Evolutionary conservation across 129 eudicot genomes (phyloP).

Genomic region (Artemisia argyi): DNA sequence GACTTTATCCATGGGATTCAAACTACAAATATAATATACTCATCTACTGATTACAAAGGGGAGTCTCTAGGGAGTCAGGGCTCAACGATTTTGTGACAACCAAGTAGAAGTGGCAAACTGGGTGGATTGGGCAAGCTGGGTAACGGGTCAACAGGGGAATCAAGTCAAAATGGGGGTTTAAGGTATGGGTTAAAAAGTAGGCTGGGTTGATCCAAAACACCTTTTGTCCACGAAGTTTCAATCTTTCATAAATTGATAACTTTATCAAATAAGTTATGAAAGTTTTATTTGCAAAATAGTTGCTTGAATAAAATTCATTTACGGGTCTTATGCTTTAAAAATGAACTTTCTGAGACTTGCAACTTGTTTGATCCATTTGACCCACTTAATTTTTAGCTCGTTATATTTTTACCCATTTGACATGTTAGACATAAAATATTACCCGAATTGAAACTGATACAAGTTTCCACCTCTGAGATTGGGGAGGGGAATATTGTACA

Average conservation of each 20-base stretch:
- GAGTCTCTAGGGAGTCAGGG: no score
- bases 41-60: no score
- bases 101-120: background rate
- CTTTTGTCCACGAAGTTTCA: no score
- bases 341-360: background rate
- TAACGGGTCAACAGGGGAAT: background rate
- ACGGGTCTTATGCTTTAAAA: background rate
- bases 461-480: background rate
- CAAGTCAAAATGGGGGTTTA: background rate
- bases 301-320: no score
- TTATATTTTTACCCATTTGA: background rate
- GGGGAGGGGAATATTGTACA: background rate
- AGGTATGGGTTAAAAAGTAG: no score
- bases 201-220: no score
- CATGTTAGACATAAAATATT: no score
- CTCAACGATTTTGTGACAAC: no score
- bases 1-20: background rate
- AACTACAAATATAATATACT: background rate
- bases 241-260: no score
- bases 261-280: no score
- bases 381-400: background rate
- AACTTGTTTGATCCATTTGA: background rate
- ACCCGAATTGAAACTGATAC: constrained; percentile 5
- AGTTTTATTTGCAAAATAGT: no score
- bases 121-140: background rate